Base-by-base conservation (phyloP, 169 alveolate genomes). In the Eimeria sp. region DNA sequence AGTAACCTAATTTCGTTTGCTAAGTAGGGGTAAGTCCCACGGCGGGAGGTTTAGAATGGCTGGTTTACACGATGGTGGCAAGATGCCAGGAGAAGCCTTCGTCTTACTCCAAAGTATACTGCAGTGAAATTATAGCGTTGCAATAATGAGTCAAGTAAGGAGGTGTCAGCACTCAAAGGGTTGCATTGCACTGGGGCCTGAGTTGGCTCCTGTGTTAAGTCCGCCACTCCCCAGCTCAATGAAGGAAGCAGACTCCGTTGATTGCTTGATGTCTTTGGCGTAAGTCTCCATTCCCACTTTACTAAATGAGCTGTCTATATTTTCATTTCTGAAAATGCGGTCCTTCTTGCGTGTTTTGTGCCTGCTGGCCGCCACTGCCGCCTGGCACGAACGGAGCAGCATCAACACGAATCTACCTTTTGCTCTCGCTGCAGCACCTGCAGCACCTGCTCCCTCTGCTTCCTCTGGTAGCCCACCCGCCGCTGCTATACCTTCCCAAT, bases 361-460 rank as follows among this genome's bases (percentile, higher is more conserved):
- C 61, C 72, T 87, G 82, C 65, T 87, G 80, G 82, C 93, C 45
- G 61, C 80, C 25, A 58, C 65, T 65, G 72, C 20, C 30, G 43
- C 73, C 40, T 87, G 93, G 82, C 83, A 61, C 51, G 93, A 43
- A 34, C 20, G 7, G 45, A 87, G 67, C 93, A 87, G 82, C 47
- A 87, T 6, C 61, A 34, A 72, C 9, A 30, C 27, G 82, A 13
- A 30, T 20, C 47, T 22, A 40, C 82, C 82, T 10, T 87, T 27
- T 43, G 67, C 82, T 45, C 54, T 61, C 9, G 93, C 93, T 34
- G 82, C 93, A 73, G 93, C 78, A 43, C 93, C 93, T 87, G 61
- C 61, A 54, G 61, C 61, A 11, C 61, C 61, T 34, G 78, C 49
- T 34, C 65, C 63, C 5, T 25, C 75, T 51, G 67, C 93, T 18